Conservation (phyloP, 805 yeast species). For the Lipomyces yamanashiensis region DNA sequence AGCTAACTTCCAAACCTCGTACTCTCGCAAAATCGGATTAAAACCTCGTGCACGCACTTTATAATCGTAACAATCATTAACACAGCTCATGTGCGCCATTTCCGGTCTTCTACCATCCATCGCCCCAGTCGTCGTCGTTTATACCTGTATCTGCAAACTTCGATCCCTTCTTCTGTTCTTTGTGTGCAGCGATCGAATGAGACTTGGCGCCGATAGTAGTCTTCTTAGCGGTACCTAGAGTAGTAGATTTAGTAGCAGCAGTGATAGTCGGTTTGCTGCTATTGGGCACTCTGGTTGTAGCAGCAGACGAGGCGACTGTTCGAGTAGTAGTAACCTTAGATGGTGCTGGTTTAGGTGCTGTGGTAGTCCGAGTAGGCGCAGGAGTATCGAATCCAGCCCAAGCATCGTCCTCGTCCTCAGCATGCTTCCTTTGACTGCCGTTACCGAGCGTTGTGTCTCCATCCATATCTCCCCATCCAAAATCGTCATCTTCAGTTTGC, state of each 20-base stretch:
- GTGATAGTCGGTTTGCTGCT: not conserved
- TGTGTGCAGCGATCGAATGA: constrained; percentile 32
- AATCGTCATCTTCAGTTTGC: constrained; percentile 42
- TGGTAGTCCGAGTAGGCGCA: constrained; percentile 4
- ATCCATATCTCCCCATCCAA: constrained; percentile 43
- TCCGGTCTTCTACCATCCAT: constrained; percentile 24
- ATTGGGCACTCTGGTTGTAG: constrained; percentile 11
- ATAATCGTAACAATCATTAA: not conserved
- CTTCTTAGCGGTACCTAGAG: not conserved
- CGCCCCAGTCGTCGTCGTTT: constrained; percentile 45
- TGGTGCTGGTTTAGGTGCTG: constrained; percentile 8
- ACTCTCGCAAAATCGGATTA: too few species aligned
- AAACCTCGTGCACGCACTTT: not conserved
- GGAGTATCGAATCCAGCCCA: constrained; percentile 30
- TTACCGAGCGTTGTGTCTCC: constrained; percentile 22
- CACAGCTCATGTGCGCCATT: not conserved
- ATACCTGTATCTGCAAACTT: constrained; percentile 30
- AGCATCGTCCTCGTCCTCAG: constrained; percentile 18
- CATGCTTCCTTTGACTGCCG: constrained; percentile 10
- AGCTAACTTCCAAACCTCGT: too few species aligned
- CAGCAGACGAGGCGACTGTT: constrained; percentile 8
- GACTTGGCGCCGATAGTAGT: constrained; percentile 18
- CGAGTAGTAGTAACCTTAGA: constrained; percentile 1
- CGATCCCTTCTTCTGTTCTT: constrained; percentile 28
- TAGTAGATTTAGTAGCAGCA: not conserved